Base-by-base conservation (phyloP, 495 filamentous ascomycete genomes). In the Xanthoparmelia taractica region DNA sequence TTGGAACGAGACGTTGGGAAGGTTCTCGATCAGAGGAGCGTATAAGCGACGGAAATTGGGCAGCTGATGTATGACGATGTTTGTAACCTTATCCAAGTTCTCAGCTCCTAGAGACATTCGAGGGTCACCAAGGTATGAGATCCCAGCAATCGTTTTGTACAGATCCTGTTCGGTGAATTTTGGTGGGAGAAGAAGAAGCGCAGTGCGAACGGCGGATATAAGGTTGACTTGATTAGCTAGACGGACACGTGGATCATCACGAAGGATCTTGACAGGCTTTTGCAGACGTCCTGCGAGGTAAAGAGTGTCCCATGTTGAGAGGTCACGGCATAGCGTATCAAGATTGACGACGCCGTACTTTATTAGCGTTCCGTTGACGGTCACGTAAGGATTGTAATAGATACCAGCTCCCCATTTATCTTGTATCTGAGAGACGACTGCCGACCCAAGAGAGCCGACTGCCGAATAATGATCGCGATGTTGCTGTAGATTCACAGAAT, bases 331-430 rank as follows among this genome's bases (percentile, higher is more conserved):
- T n/a, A 98, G 76, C 0, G 90, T 96, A 68, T 90, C 84, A 59
- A 97, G 75, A 68, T 95, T 96, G 13, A 96, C 94, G 5, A 98
- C 93, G 23, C 92, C 94, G 69, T 98, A 98, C 74, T 98, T 98
- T 72, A 98, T 94, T 70, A 96, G 74, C 20, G 90, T 96, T 34
- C 95, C 94, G 70, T 97, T 96, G n/a, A 97, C 85, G 13, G 89
- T 92, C 52, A 97, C 83, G 73, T 93, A 96, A 1, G 94, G 90
- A 69, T 98, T 96, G 79, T 96, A 98, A 72, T 98, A 98, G 38
- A 96, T 90, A 13, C 94, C 94, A 5, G 94, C 94, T 20, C 94
- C 94, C 73, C 87, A 88, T 66, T 78, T 81, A 72, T 97, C 93
- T 70, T 98, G 93, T 7, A 96, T 83, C 54, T 84, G 78, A 15